Conservation (phyloP, 2,329 filamentous ascomycete genomes). For the Colletotrichum kahawae region DNA sequence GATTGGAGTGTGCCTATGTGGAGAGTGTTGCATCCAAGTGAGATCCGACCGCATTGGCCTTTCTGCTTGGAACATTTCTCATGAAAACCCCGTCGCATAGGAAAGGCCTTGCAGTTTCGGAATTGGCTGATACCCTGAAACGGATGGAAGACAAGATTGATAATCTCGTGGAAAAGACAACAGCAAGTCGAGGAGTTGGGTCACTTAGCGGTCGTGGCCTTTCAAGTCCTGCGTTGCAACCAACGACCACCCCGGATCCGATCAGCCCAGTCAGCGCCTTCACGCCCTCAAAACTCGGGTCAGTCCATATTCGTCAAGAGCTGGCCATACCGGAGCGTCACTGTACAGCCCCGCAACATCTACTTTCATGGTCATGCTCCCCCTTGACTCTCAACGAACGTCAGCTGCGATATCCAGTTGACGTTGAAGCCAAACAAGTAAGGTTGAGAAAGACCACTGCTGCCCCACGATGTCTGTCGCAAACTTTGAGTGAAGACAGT, state of each 20-base stretch:
- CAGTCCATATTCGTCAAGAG: background rate
- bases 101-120: background rate
- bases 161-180: background rate
- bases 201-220: background rate
- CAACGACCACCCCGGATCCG: background rate
- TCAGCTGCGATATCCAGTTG: background rate
- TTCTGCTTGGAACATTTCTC: background rate
- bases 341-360: background rate
- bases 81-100: background rate
- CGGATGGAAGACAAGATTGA: background rate
- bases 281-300: background rate
- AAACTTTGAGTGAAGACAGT: background rate
- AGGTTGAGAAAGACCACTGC: background rate
- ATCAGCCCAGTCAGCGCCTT: background rate
- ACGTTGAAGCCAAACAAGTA: background rate
- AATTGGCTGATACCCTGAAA: background rate
- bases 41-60: background rate
- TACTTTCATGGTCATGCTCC: background rate
- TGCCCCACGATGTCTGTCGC: background rate
- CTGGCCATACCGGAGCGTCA: background rate
- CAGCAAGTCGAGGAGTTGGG: background rate
- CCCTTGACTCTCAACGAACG: background rate
- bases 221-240: background rate
- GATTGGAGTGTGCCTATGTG: background rate
- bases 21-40: slow-evolving; percentile 7